Percentiles rank a stretch among this genome's conserved stretches.
Conservation (phyloP, 345 rosid species). For the Mercurialis annua region DNA sequence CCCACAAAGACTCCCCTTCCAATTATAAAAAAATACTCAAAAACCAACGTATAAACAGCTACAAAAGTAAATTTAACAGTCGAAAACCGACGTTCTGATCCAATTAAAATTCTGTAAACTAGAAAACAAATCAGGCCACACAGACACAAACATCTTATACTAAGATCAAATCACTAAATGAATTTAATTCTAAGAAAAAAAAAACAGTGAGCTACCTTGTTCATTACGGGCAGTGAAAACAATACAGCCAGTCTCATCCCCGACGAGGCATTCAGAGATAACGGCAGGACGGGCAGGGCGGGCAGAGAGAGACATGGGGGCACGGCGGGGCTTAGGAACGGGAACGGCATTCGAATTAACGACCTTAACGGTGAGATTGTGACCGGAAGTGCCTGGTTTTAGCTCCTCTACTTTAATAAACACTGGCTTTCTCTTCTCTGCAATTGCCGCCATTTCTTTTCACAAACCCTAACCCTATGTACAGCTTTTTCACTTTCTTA, state of each 20-base stretch:
- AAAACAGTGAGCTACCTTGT: constrained; percentile 44
- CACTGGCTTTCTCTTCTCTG: constrained; percentile 51
- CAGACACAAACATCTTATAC: too few species aligned
- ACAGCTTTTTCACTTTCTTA: neutral
- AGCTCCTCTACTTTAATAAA: constrained; percentile 52
- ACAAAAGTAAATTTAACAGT: too few species aligned
- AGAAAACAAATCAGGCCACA: neutral
- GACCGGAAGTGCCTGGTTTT: constrained; percentile 56
- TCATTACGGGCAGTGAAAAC: constrained; percentile 90
- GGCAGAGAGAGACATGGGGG: constrained; percentile 38
- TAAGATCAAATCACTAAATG: neutral
- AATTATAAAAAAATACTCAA: neutral
- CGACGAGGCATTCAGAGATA: constrained; percentile 76
- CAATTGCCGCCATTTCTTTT: constrained; percentile 11
- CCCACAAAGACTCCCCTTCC: neutral
- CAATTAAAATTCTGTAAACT: too few species aligned
- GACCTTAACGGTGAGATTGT: constrained; percentile 52
- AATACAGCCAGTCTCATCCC: constrained; percentile 71
- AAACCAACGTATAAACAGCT: too few species aligned
- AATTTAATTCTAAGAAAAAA: neutral
- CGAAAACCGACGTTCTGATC: too few species aligned
- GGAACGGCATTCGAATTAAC: constrained; percentile 36
- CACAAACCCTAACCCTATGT: constrained; percentile 3
- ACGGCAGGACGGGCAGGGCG: constrained; percentile 50
- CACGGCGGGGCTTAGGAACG: constrained; percentile 45